Evolutionary conservation across 2,329 filamentous ascomycete genomes (phyloP), one percentile per base, ranked within the genome.

Genomic region (Ceratocystis cubensis): DNA sequence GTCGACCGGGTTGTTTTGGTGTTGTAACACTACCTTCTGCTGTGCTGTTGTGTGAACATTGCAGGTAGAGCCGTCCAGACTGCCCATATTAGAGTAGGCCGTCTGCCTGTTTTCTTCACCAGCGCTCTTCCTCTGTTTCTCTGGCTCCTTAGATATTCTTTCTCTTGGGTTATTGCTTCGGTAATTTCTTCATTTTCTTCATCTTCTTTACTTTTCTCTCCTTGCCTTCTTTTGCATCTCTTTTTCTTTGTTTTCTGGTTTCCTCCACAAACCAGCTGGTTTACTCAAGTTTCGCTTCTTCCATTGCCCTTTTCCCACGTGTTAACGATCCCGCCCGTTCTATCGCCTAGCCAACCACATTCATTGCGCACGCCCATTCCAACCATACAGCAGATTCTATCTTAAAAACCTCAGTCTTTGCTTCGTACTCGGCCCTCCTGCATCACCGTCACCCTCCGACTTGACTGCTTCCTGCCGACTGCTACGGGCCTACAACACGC

Each of bases 71-170:
- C 25, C 53, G 15, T 57, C 30, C 53, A 57, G 25, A 30, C 22
- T 37, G 30, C 30, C 20, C 62, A 64, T 67, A 67, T 67, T 67
- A 67, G 48, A 64, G 44, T 13, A 30, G 53, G 57, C 37, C 44
- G 33, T 65, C 46, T 56, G 48, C 63, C 66, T 37, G 7, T 10
- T 37, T 20, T 22, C 63, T 63, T 65, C 41, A 37, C 48, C 46
- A 44, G 45, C 17, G 33, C 33, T 37, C 66, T 17, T 50, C n/a
- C 61, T 20, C 64, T 45, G 25, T 63, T 37, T 53, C 15, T 61
- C 46, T 64, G 57, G 28, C 63, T 50, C 5, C 44, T 25, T 65
- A 37, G 48, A 37, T 48, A 50, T 64, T 61, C 50, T 41, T 69
- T 61, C 48, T 61, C 68, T 69, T 63, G 48, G 30, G 61, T 13